Conservation (phyloP, 352 stramenopile genomes). For the Globisporangium sylvaticum region DNA sequence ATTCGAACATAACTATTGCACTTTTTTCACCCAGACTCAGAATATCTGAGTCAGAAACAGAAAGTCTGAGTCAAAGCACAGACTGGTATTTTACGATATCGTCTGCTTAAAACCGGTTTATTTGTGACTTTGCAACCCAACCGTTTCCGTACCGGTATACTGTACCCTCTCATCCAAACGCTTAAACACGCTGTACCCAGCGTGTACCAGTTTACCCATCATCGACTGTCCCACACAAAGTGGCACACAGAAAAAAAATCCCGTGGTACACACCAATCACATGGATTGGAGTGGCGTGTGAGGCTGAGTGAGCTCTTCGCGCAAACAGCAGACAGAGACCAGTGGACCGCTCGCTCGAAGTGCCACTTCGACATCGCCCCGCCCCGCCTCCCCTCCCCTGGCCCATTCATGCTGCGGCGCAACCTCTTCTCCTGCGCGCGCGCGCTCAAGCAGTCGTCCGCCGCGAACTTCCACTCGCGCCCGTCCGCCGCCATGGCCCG, state of each 20-base stretch:
- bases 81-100: too few species aligned
- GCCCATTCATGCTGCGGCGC: constrained; percentile 45
- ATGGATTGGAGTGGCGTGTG: background rate
- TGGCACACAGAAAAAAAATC: background rate
- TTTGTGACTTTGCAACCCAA: too few species aligned
- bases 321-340: background rate
- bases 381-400: background rate
- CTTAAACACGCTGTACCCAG: background rate
- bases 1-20: too few species aligned
- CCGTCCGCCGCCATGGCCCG: constrained; percentile 55
- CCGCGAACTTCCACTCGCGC: constrained; percentile 34
- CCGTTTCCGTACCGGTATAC: background rate
- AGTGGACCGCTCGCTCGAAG: background rate
- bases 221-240: background rate
- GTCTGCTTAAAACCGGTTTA: background rate
- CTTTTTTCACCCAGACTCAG: too few species aligned
- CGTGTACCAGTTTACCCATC: background rate
- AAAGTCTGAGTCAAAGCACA: too few species aligned
- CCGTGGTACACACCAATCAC: background rate
- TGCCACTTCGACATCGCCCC: constrained; percentile 13
- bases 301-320: background rate
- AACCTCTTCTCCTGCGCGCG: constrained; percentile 32
- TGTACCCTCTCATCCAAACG: background rate
- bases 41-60: too few species aligned
- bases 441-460: constrained; percentile 23